Percentiles rank a stretch among this genome's conserved stretches.
These are phyloP conservation scores for Rhizopus arrhizus DNA, from an alignment of 371 early-diverging fungal genomes.

Conservation along the genomic window DNA sequence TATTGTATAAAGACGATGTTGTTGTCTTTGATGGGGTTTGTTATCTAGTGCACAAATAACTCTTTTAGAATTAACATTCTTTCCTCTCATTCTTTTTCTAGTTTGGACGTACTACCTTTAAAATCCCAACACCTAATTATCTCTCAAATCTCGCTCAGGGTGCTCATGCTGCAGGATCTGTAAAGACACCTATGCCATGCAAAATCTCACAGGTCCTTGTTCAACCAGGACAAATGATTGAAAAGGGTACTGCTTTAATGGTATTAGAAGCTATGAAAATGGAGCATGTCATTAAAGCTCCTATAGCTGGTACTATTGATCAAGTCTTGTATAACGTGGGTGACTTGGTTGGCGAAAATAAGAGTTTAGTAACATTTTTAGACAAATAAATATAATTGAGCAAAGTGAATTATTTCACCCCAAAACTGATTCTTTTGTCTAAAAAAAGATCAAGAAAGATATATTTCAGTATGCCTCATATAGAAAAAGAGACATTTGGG, in stretches of 20 bases:
- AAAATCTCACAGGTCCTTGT: slow-evolving; percentile 89
- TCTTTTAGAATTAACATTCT: background rate
- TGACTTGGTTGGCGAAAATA: slow-evolving; percentile 88
- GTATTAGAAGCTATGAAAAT: slow-evolving; percentile 98
- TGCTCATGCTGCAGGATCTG: slow-evolving; percentile 64
- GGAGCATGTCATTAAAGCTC: slow-evolving; percentile 94
- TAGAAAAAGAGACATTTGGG: too few species aligned
- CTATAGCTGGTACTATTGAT: slow-evolving; percentile 73
- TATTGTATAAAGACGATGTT: slow-evolving; percentile 61
- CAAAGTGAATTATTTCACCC: background rate
- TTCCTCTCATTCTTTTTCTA: slow-evolving; percentile 17
- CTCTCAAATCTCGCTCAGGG: slow-evolving; percentile 46
- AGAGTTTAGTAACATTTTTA: slow-evolving; percentile 77
- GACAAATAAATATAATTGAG: slow-evolving; percentile 28
- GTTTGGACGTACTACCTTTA: slow-evolving; percentile 62
- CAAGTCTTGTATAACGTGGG: slow-evolving; percentile 81
- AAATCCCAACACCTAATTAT: slow-evolving; percentile 64
- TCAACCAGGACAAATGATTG: slow-evolving; percentile 80
- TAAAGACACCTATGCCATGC: slow-evolving; percentile 95
- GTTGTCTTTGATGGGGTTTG: slow-evolving; percentile 68
- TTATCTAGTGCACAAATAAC: background rate
- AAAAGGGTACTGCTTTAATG: slow-evolving; percentile 79
- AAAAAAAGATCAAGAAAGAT: too few species aligned
- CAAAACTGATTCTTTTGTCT: too few species aligned
- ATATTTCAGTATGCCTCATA: too few species aligned